Conservation (phyloP, 352 stramenopile species). For the Phytophthora sp. region DNA sequence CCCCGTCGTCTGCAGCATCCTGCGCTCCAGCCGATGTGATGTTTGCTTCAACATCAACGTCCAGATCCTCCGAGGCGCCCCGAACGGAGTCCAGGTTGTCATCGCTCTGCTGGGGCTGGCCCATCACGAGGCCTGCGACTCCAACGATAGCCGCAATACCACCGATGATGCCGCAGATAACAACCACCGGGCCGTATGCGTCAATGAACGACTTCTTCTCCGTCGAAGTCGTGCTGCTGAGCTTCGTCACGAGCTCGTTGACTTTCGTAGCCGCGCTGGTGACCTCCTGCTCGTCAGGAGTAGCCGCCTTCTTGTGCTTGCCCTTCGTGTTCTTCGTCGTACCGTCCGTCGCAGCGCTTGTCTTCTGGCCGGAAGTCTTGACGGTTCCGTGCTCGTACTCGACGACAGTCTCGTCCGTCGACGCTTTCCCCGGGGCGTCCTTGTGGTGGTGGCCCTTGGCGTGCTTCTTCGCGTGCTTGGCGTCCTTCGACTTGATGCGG, state of each 20-base stretch:
- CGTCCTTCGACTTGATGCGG: constrained; percentile 29
- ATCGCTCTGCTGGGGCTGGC: constrained; percentile 28
- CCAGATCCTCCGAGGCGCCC: constrained; percentile 37
- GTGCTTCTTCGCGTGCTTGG: constrained; percentile 30
- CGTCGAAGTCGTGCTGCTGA: constrained; percentile 37
- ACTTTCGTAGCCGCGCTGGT: constrained; percentile 37
- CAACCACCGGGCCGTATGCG: constrained; percentile 51
- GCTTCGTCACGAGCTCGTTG: constrained; percentile 63
- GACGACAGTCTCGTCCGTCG: constrained; percentile 46
- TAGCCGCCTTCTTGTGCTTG: constrained; percentile 13
- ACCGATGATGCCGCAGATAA: constrained; percentile 72
- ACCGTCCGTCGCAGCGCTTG: neutral
- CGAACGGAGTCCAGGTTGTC: constrained; percentile 50
- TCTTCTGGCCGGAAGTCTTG: constrained; percentile 38
- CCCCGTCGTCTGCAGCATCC: constrained; percentile 42
- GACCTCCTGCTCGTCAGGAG: constrained; percentile 28
- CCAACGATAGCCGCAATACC: constrained; percentile 70
- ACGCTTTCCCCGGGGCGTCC: constrained; percentile 4
- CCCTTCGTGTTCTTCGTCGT: constrained; percentile 11
- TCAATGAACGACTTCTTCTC: constrained; percentile 48
- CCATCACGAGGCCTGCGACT: constrained; percentile 60
- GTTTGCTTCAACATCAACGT: constrained; percentile 66
- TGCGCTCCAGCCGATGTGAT: constrained; percentile 26
- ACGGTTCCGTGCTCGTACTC: constrained; percentile 64
- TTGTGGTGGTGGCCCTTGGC: constrained; percentile 26